Percentiles rank a stretch among this genome's conserved stretches.
Evolutionary conservation across 2,329 filamentous ascomycete species (phyloP).

Genomic region (Colletotrichum kahawae): DNA sequence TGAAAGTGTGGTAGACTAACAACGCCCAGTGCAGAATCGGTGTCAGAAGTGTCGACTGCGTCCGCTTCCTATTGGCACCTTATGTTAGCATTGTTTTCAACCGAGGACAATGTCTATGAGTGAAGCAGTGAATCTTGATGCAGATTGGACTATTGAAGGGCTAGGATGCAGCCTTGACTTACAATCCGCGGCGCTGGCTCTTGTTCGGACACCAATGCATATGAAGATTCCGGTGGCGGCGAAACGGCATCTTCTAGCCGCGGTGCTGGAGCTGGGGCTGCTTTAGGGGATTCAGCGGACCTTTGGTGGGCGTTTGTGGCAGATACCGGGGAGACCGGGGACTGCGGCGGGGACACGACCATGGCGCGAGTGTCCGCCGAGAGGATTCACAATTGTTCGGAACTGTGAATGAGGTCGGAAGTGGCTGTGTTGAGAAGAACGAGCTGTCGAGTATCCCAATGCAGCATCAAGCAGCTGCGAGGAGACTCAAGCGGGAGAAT

Average conservation of each 20-base stretch:
- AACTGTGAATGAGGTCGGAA: neutral
- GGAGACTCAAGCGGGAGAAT: neutral
- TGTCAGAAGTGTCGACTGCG: neutral
- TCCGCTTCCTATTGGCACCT: neutral
- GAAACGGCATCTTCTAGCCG: neutral
- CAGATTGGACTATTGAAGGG: no score
- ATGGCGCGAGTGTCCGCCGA: neutral
- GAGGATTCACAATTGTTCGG: neutral
- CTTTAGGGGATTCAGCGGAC: neutral
- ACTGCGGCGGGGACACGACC: neutral
- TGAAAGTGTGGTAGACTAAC: neutral
- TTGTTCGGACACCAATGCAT: neutral
- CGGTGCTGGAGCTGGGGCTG: neutral
- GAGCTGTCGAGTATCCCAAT: neutral
- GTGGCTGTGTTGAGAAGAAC: neutral
- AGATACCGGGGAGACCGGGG: neutral
- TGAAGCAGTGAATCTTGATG: neutral
- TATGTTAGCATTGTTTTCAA: neutral
- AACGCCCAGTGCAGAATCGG: conserved; percentile 4
- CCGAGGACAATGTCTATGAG: neutral
- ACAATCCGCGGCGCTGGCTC: neutral
- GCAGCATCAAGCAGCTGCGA: neutral
- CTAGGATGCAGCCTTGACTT: neutral
- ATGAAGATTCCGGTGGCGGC: neutral
- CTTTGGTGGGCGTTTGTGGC: neutral